Evolutionary conservation across 495 filamentous ascomycete genomes (phyloP), one percentile per base, ranked within the genome.

Genomic region (Pyrenula massariospora): DNA sequence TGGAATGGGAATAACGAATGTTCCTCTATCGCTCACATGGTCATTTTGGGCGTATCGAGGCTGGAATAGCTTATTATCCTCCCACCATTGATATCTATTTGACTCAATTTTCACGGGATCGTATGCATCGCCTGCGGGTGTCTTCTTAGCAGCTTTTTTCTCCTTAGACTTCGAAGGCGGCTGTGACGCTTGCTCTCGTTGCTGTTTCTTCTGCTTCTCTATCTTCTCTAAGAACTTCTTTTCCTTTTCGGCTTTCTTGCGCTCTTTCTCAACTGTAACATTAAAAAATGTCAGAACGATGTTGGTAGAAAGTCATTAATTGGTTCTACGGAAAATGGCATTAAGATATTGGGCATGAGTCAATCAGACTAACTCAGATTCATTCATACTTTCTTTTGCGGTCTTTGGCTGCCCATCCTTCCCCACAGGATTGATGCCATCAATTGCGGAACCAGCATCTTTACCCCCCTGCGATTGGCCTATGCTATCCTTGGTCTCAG

Each of bases 1-100:
- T 49, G 88, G 88, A 31, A 82, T 79, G 0, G 80, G 74, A 60
- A 91, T 88, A 54, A 89, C 83, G 60, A 90, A 91, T 58, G 74
- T 74, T 36, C 86, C 85, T 59, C 75, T 76, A 2, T 80, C 75
- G 72, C 85, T 87, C 36, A 83, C 80, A 53, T 85, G 80, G 58
- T 79, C 81, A 65, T 89, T 80, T 52, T 70, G 62, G 24, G 71
- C 75, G 57, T 84, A 82, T 62, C 89, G 81, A 24, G 88, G 88
- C 68, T 81, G 73, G 71, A 91, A 90, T 69, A 89, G 85, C 52
- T 78, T 83, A 56, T 74, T 72, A 66, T 77, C 71, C 63, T 83
- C 78, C 80, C 81, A 83, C 79, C 79, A 83, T 22, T 78, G 73
- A 55, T 77, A 76, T 62, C 80, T 77, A 22, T 75, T 77, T 11